phyloP scores from a whole-genome alignment of 257 asterid genomes.

The Voacanga thouarsii region DNA sequence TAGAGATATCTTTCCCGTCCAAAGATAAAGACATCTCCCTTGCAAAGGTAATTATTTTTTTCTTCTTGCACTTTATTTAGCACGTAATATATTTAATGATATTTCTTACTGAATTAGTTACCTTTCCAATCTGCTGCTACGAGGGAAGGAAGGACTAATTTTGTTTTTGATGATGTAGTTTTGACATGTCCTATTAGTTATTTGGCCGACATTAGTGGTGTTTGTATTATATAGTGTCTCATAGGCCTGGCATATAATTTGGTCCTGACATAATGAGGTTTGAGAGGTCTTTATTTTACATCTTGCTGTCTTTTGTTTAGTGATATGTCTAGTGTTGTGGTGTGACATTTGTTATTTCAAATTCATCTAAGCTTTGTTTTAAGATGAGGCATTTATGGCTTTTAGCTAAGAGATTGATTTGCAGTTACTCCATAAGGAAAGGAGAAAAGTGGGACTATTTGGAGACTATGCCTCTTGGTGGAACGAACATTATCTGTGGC shows the following conservation, averaged over 20 bases:
- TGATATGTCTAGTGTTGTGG: background rate
- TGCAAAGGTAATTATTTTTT: constrained; percentile 59
- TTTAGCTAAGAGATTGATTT: too few species aligned
- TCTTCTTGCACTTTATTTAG: constrained; percentile 8
- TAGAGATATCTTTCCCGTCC: constrained; percentile 76
- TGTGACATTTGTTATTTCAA: constrained; percentile 2
- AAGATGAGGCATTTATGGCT: too few species aligned
- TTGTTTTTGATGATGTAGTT: background rate
- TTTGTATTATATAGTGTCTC: background rate
- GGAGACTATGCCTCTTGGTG: too few species aligned
- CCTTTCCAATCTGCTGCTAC: constrained; percentile 2
- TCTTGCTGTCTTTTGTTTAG: background rate
- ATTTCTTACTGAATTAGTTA: background rate
- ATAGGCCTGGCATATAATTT: background rate
- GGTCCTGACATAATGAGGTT: background rate
- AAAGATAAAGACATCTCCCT: constrained; percentile 87
- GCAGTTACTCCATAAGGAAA: too few species aligned
- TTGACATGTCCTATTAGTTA: background rate
- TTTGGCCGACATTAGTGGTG: background rate
- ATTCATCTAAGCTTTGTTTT: constrained; percentile 62
- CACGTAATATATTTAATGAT: background rate
- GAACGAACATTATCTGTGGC: too few species aligned
- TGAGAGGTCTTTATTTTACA: background rate
- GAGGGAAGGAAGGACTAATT: too few species aligned
- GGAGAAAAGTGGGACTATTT: too few species aligned